Evolutionary conservation across 176 grass and related monocot genomes (phyloP).

Genomic region (Musa troglodytarum): DNA sequence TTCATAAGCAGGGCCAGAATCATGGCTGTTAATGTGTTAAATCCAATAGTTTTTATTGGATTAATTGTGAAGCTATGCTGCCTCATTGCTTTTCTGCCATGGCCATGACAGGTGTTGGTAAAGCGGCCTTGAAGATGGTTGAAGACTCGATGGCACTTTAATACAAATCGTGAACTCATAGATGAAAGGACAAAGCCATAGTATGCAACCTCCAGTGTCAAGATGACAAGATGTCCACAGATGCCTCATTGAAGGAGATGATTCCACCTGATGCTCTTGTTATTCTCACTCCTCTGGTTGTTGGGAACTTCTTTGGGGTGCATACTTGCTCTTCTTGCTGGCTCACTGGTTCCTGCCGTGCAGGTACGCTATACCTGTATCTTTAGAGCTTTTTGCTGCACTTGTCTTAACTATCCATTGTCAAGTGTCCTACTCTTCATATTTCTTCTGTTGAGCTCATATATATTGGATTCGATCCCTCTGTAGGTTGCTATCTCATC

Average conservation of each 20-base stretch:
- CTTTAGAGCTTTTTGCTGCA: not conserved
- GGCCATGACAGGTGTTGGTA: conserved; percentile 79
- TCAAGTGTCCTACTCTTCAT: not conserved
- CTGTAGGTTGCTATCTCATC: conserved; percentile 5
- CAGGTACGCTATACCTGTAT: conserved; percentile 31
- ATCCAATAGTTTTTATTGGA: conserved; percentile 51
- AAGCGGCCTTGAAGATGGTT: conserved; percentile 69
- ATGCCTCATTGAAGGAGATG: conserved; percentile 74
- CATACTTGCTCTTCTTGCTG: conserved; percentile 69
- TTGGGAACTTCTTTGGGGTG: conserved; percentile 62
- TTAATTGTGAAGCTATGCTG: conserved; percentile 67
- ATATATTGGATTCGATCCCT: not conserved
- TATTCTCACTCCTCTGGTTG: conserved; percentile 53
- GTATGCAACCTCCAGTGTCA: conserved; percentile 38
- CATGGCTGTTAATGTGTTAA: conserved; percentile 38
- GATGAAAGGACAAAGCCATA: conserved; percentile 47
- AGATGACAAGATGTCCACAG: conserved; percentile 71
- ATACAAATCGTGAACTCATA: conserved; percentile 48
- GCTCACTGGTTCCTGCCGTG: conserved; percentile 64
- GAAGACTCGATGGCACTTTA: conserved; percentile 73
- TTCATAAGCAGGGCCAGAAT: conserved; percentile 56
- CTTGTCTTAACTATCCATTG: not conserved
- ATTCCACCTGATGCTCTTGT: conserved; percentile 68
- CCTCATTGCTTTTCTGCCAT: conserved; percentile 97
- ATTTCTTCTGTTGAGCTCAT: no score